Percentiles rank a stretch among this genome's conserved stretches.
Evolutionary conservation across 768 basidiomycete genomes (phyloP).

Genomic region (Dioszegia hungarica): DNA sequence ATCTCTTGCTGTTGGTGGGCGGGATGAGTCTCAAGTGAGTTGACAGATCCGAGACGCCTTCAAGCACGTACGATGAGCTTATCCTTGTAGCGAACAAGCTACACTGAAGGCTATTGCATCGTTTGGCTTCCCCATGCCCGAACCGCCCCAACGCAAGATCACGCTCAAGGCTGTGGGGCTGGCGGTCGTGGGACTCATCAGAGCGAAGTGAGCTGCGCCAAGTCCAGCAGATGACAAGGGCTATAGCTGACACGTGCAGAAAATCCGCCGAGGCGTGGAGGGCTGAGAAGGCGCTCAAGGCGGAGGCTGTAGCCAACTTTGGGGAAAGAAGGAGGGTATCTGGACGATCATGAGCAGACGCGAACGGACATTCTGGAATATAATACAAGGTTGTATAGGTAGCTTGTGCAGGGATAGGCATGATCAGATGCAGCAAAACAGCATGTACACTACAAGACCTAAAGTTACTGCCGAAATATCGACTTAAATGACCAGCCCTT

Average conservation of each 20-base stretch:
- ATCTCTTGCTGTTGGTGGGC: constrained; percentile 68
- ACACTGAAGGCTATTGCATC: constrained; percentile 41
- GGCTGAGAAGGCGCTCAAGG: constrained; percentile 23
- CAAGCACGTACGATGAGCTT: too few relatives aligned
- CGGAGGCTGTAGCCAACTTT: constrained; percentile 10
- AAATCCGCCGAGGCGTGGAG: constrained; percentile 31
- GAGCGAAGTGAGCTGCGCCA: constrained; percentile 30
- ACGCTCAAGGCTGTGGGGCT: constrained; percentile 41
- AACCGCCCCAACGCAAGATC: constrained; percentile 11
- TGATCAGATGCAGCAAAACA: neutral
- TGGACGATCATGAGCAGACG: constrained; percentile 3
- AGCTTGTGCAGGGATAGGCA: neutral
- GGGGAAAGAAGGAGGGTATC: constrained; percentile 25
- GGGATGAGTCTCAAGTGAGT: constrained; percentile 46
- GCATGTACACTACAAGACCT: neutral
- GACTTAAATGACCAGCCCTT: constrained; percentile 47
- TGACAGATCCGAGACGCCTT: neutral
- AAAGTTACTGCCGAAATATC: neutral
- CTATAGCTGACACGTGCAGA: constrained; percentile 13
- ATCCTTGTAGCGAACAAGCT: constrained; percentile 43
- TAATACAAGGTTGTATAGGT: neutral
- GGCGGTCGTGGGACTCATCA: constrained; percentile 32
- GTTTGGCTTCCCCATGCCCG: constrained; percentile 43
- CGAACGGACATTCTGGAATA: neutral
- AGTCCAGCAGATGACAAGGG: neutral